Conservation (phyloP, 192 early-diverging fungal species). For the Entomortierella chlamydospora region DNA sequence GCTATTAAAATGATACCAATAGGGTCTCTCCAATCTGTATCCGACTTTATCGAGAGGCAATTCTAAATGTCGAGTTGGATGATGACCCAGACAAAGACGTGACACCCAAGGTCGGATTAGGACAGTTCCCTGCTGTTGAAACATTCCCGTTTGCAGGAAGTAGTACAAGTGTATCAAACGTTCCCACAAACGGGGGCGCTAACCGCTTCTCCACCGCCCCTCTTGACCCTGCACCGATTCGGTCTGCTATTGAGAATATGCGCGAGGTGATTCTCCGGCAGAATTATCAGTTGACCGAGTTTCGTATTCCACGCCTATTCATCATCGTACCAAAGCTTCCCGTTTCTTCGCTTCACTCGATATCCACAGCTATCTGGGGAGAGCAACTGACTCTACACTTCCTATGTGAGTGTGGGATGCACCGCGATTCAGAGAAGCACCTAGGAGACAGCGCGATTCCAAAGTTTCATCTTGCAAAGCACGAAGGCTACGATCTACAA, state of each 20-base stretch:
- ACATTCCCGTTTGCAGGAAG: background rate
- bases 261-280: background rate
- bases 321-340: constrained; percentile 7
- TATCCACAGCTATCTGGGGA: background rate
- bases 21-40: background rate
- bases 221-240: no score
- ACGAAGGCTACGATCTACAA: background rate
- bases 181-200: background rate
- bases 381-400: background rate
- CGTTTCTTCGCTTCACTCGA: background rate
- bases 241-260: background rate
- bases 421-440: background rate
- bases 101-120: background rate
- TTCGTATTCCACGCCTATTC: constrained; percentile 2
- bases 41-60: background rate
- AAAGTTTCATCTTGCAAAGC: constrained; percentile 5
- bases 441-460: background rate
- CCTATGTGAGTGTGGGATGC: constrained; percentile 3
- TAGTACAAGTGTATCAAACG: background rate
- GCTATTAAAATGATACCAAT: no score
- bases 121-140: background rate
- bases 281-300: background rate
- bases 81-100: background rate
- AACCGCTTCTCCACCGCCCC: background rate
- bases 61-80: background rate